phyloP scores from a whole-genome alignment of 2,329 filamentous ascomycete species.

The Clonostachys byssicola region DNA sequence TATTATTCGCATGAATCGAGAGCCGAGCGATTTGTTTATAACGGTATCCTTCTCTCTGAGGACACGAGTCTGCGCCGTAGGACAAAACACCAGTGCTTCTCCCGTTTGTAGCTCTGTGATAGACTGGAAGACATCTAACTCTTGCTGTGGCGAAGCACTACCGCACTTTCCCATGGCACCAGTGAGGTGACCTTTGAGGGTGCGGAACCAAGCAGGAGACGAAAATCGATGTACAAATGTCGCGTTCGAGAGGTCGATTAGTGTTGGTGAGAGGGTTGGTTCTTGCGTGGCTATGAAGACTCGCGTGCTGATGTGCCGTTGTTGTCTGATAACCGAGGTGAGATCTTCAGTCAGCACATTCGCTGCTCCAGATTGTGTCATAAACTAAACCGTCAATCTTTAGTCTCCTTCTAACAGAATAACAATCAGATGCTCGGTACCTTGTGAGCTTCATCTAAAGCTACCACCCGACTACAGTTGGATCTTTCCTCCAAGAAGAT shows the following conservation, averaged over 20 bases:
- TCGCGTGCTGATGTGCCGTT: slow-evolving; percentile 64
- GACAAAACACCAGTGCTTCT: slow-evolving; percentile 41
- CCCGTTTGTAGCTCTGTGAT: slow-evolving; percentile 38
- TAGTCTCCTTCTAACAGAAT: too few relatives aligned
- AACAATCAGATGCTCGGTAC: slow-evolving; percentile 47
- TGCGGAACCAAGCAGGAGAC: slow-evolving; percentile 57
- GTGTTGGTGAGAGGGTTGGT: slow-evolving; percentile 62
- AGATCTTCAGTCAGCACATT: slow-evolving; percentile 60
- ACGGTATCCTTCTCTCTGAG: neutral
- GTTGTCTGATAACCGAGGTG: slow-evolving; percentile 60
- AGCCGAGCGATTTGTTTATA: slow-evolving; percentile 15
- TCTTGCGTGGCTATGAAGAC: slow-evolving; percentile 75
- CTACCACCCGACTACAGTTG: slow-evolving; percentile 53
- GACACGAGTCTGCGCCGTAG: slow-evolving; percentile 21
- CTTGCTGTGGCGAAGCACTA: neutral
- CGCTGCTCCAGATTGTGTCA: slow-evolving; percentile 11
- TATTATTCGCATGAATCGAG: slow-evolving; percentile 31
- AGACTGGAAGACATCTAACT: slow-evolving; percentile 27
- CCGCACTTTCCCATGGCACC: slow-evolving; percentile 7
- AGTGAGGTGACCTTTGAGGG: slow-evolving; percentile 39
- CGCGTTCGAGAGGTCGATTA: slow-evolving; percentile 68
- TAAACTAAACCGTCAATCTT: too few relatives aligned
- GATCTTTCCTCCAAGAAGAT: slow-evolving; percentile 55
- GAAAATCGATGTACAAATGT: slow-evolving; percentile 71
- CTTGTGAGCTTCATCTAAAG: slow-evolving; percentile 77